A percentile compares a stretch with the other conserved stretches of the same genome.
These are phyloP conservation scores for Trypanosoma vivax DNA, from an alignment of 208 protist species.

Conservation along the genomic window DNA sequence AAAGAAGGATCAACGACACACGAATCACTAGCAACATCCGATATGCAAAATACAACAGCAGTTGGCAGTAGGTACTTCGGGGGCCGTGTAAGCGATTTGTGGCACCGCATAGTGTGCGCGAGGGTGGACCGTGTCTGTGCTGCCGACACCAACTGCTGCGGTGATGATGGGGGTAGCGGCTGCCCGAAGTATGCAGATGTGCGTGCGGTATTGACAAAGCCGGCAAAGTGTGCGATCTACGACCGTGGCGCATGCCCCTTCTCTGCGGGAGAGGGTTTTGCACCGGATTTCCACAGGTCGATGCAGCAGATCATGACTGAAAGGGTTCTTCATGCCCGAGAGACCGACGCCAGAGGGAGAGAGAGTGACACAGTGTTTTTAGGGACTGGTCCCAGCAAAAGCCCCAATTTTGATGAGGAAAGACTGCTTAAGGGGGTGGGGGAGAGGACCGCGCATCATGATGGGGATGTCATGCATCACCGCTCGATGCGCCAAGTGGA, in stretches of 20 bases:
- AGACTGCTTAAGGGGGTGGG: neutral
- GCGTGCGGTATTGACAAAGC: neutral
- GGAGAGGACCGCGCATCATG: neutral
- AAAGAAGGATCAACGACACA: too few relatives aligned
- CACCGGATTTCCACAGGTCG: conserved; percentile 24
- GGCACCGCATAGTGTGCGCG: neutral
- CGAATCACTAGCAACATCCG: too few relatives aligned
- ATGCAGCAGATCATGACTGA: conserved; percentile 39
- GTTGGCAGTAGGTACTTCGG: too few relatives aligned
- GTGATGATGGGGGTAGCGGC: neutral
- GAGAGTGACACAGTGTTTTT: neutral
- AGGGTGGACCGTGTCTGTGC: neutral
- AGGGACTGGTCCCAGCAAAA: too few relatives aligned
- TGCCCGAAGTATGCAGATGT: neutral
- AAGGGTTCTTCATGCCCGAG: conserved; percentile 24
- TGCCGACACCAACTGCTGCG: neutral
- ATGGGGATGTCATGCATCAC: neutral
- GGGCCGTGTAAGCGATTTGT: neutral
- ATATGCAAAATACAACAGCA: too few relatives aligned
- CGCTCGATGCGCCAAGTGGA: neutral
- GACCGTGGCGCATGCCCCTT: conserved; percentile 41
- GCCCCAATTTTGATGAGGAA: too few relatives aligned
- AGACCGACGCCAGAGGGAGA: neutral
- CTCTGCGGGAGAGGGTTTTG: conserved; percentile 31
- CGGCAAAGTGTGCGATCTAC: conserved; percentile 41